Conservation (phyloP, 139 green algal species). For the Chlorella sp. region DNA sequence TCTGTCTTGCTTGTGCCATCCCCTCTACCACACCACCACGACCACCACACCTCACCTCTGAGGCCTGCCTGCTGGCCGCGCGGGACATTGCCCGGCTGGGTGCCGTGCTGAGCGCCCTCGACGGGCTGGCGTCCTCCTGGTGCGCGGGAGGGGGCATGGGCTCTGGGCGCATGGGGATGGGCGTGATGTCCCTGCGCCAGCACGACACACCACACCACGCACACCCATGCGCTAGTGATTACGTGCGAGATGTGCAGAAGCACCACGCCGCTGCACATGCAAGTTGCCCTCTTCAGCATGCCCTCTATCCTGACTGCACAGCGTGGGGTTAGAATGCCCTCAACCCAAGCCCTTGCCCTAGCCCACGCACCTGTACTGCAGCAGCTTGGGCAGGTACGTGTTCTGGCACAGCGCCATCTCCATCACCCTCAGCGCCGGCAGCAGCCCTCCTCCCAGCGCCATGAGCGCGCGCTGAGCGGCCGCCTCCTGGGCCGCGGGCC, state of each 20-base stretch:
- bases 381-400: slow-evolving; percentile 48
- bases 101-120: not conserved
- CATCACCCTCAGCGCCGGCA: slow-evolving; percentile 48
- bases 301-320: no score
- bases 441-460: slow-evolving; percentile 41
- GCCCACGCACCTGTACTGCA: slow-evolving; percentile 55
- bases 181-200: not conserved
- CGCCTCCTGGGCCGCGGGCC: not conserved
- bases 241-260: no score
- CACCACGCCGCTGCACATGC: no score
- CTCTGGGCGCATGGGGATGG: not conserved
- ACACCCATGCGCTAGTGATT: no score
- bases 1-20: no score
- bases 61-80: not conserved
- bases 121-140: not conserved
- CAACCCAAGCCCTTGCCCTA: no score
- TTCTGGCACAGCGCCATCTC: slow-evolving; percentile 56
- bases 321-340: no score
- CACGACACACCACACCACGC: no score
- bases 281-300: no score
- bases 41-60: no score
- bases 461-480: slow-evolving; percentile 25
- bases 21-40: no score
- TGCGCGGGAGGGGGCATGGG: not conserved
- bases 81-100: not conserved